phyloP scores from a whole-genome alignment of 108 stramenopile species.

The Phaeodactylum tricornutum region DNA sequence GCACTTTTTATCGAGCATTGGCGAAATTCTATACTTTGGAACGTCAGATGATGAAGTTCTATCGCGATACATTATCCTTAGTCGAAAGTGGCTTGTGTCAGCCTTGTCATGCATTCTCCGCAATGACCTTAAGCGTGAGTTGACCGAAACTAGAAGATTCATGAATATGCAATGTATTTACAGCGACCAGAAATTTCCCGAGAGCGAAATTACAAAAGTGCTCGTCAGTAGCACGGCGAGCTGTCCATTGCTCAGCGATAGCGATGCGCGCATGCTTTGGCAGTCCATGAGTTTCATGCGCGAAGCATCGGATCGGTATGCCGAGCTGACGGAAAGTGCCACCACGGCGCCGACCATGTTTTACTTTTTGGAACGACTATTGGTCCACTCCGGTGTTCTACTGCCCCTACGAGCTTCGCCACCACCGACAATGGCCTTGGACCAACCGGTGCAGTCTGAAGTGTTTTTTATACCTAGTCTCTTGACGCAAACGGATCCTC shows the following conservation, averaged over 20 bases:
- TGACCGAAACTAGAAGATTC: constrained; percentile 26
- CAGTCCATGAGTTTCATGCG: constrained; percentile 56
- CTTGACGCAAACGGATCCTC: constrained; percentile 34
- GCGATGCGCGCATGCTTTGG: constrained; percentile 59
- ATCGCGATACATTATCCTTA: constrained; percentile 50
- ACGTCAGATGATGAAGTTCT: constrained; percentile 21
- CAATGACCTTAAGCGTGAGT: constrained; percentile 39
- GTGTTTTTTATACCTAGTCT: constrained; percentile 68
- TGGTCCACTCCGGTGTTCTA: constrained; percentile 59
- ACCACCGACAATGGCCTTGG: too few species aligned
- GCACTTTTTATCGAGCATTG: constrained; percentile 31
- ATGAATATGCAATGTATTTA: constrained; percentile 36
- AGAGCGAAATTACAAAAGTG: constrained; percentile 27
- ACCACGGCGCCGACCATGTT: constrained; percentile 39
- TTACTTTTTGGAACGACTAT: constrained; percentile 50
- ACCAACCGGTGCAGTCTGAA: too few species aligned
- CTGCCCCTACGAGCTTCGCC: constrained; percentile 22
- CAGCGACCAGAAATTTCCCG: constrained; percentile 26
- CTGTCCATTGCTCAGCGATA: constrained; percentile 33
- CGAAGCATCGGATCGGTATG: constrained; percentile 51
- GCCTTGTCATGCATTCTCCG: constrained; percentile 60
- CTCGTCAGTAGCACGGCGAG: constrained; percentile 12
- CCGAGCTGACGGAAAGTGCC: constrained; percentile 26
- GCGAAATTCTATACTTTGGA: constrained; percentile 43
- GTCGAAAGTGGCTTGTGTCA: constrained; percentile 68